Base-by-base conservation (phyloP, 306 rosid species). In the Dryas octopetala region DNA sequence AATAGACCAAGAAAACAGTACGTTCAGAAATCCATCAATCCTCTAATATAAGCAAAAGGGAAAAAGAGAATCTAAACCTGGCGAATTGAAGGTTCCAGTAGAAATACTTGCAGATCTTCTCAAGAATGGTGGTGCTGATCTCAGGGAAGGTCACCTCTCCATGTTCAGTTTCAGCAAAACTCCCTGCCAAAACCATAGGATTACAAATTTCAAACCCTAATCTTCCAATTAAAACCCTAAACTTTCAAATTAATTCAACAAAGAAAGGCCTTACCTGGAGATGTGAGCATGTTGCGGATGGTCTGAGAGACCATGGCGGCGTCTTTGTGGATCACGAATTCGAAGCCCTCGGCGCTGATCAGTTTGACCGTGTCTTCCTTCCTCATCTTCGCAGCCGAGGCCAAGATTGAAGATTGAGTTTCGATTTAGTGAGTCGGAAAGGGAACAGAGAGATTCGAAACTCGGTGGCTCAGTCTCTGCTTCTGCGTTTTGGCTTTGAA, bases 261-360 rank as follows among this genome's bases (percentile, higher is more conserved):
- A 40, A 62, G 44, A 19, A 13, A 44, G 57, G 66, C 54, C 12
- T 71, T 71, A 92, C 98, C 99, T 63, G 98, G 97, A 76, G 99
- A 96, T 5, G 99, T 92, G 54, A 92, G 98, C 99, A 96, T 96
- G 85, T 90, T 90, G 63, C 89, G 96, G 71, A 96, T 96, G 63
- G 99, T 96, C 83, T 92, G 99, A 50, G 99, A 96, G 84, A 96
- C 99, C 98, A 92, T 96, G 26, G 99, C 99, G 16, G 98, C 99
- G 74, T 96, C 99, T 78, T 90, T 92, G 79, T 89, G 97, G 68
- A 96, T 78, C 14, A 96, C 84, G 77, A 96, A 96, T 82, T 96
- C 97, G 84, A 96, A 96, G 41, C 98, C 99, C 78, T 95, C 94
- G 41, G 91, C 89, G 76, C 97, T 86, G 83, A 93, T 88, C 48